Evolutionary conservation across 1,284 basidiomycete genomes (phyloP).

Genomic region (Trametes versicolor): DNA sequence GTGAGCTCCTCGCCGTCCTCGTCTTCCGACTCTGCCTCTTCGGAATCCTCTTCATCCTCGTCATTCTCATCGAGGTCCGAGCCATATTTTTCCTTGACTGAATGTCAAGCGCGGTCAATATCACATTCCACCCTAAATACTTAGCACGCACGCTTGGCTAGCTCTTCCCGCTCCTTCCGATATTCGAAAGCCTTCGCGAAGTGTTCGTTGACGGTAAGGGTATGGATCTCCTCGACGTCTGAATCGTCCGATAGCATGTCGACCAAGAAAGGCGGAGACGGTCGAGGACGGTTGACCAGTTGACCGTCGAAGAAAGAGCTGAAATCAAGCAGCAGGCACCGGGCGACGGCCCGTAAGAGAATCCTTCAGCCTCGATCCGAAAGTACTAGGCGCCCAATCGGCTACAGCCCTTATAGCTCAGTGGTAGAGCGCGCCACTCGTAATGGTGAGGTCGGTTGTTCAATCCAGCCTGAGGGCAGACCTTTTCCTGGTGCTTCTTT

Average conservation of each 20-base stretch:
- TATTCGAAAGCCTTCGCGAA: conserved; percentile 86
- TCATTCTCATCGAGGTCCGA: conserved; percentile 68
- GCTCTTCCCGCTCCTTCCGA: conserved; percentile 86
- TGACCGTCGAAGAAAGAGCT: background rate
- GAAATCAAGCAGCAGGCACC: background rate
- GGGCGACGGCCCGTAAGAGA: no score
- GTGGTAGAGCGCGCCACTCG: conserved; percentile 38
- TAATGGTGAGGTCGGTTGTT: conserved; percentile 38
- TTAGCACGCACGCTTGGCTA: conserved; percentile 69
- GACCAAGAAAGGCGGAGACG: background rate
- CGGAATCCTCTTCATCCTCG: conserved; percentile 68
- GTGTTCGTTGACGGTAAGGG: conserved; percentile 82
- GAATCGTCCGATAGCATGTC: conserved; percentile 62
- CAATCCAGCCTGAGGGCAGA: conserved; percentile 35
- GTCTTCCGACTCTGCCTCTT: conserved; percentile 88
- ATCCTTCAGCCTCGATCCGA: no score
- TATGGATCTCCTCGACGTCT: conserved; percentile 54
- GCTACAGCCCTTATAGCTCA: conserved; percentile 32
- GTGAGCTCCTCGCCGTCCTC: conserved; percentile 97
- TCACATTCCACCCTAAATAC: background rate
- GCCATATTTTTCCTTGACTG: conserved; percentile 90
- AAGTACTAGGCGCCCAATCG: no score
- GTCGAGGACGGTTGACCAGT: background rate
- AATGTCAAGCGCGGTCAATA: conserved; percentile 9
- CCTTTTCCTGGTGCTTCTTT: background rate